These are phyloP conservation scores for Acanthamoeba lenticulata DNA, from an alignment of 208 protist species.

Conservation along the genomic window DNA sequence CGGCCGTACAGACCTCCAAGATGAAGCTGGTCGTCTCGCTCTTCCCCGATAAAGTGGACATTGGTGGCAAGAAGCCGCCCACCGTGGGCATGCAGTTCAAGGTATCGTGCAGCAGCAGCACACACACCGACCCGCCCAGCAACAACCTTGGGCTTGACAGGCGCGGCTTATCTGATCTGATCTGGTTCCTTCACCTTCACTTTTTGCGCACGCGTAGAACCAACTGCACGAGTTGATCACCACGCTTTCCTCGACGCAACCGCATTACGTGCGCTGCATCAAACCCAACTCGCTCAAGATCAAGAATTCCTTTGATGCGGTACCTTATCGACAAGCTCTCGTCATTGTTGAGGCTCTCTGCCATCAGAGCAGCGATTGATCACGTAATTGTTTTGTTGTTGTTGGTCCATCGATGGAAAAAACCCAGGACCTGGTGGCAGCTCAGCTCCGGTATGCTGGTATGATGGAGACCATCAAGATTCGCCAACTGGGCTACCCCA, in stretches of 20 bases:
- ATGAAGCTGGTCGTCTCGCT: conserved; percentile 6
- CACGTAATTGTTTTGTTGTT: neutral
- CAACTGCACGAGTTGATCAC: conserved; percentile 82
- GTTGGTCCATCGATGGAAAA: neutral
- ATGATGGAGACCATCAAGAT: conserved; percentile 82
- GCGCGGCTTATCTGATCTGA: neutral
- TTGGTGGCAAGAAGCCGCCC: conserved; percentile 65
- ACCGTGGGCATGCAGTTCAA: conserved; percentile 68
- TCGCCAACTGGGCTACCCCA: conserved; percentile 75
- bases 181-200: neutral
- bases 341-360: neutral
- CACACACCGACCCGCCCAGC: neutral
- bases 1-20: neutral
- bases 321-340: neutral
- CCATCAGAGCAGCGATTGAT: neutral
- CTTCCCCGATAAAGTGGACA: conserved; percentile 68
- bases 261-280: conserved; percentile 90
- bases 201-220: conserved; percentile 64
- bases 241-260: conserved; percentile 81
- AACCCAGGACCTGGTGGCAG: conserved; percentile 42
- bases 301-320: conserved; percentile 74
- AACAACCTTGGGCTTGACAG: no score
- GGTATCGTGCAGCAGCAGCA: neutral
- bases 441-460: conserved; percentile 61
- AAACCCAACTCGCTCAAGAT: conserved; percentile 88